Conservation (phyloP, 345 rosid genomes). For the Hevea brasiliensis region DNA sequence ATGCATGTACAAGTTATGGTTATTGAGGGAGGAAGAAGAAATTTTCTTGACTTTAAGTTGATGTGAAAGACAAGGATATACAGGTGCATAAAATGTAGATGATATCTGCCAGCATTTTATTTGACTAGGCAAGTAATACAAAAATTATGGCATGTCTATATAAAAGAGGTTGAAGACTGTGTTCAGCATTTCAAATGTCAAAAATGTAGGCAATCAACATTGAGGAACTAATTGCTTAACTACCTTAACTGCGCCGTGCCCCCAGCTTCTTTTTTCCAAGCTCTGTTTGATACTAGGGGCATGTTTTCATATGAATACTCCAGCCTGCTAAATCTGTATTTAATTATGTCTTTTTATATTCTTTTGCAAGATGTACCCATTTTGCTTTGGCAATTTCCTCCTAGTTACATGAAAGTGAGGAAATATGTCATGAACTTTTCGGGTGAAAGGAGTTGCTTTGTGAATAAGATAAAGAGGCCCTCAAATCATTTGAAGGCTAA, state of each 20-base stretch:
- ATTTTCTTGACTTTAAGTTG: background rate
- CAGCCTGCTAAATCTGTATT: too few species aligned
- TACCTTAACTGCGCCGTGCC: background rate
- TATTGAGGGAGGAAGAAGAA: too few species aligned
- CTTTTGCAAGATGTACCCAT: too few species aligned
- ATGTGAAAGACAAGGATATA: background rate
- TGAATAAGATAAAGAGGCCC: slow-evolving; percentile 71
- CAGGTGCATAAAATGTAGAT: background rate
- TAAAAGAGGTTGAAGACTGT: background rate
- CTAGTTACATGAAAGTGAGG: background rate
- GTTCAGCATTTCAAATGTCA: too few species aligned
- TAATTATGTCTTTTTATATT: too few species aligned
- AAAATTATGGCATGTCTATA: background rate
- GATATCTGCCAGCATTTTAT: background rate
- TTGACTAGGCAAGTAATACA: background rate
- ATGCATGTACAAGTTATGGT: too few species aligned
- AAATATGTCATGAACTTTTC: slow-evolving; percentile 9
- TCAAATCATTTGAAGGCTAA: slow-evolving; percentile 67
- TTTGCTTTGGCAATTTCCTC: background rate
- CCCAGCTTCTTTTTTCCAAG: too few species aligned
- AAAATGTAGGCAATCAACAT: too few species aligned
- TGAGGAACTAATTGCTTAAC: background rate
- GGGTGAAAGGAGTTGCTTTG: slow-evolving; percentile 78
- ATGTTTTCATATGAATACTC: too few species aligned
- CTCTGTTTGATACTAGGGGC: too few species aligned